Percentiles rank a stretch among this genome's conserved stretches.
Conservation (phyloP, 805 yeast genomes). For the Candida khao-thaluensis region DNA sequence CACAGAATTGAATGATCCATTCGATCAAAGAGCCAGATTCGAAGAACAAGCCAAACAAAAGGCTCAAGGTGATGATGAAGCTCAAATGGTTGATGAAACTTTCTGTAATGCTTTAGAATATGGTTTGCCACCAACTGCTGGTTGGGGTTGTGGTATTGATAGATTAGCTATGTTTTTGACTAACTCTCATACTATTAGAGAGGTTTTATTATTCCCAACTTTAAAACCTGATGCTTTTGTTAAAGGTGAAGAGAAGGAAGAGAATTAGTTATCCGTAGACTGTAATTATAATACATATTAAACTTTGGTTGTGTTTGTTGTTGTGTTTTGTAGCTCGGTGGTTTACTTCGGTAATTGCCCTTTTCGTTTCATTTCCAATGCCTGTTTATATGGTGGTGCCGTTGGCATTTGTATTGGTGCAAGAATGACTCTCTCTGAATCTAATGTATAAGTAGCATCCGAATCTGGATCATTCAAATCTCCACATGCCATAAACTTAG, state of each 20-base stretch:
- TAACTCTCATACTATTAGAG: slow-evolving; percentile 94
- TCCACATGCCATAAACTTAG: slow-evolving; percentile 96
- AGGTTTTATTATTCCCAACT: slow-evolving; percentile 96
- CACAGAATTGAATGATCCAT: slow-evolving; percentile 98
- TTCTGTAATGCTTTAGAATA: slow-evolving; percentile 97
- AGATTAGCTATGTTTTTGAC: slow-evolving; percentile 98
- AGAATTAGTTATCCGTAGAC: slow-evolving; percentile 16
- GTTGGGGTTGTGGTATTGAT: slow-evolving; percentile 99
- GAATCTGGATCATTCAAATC: slow-evolving; percentile 85
- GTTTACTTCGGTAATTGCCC: slow-evolving; percentile 48
- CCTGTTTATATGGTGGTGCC: slow-evolving; percentile 94
- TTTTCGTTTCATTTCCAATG: slow-evolving; percentile 79
- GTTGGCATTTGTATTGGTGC: slow-evolving; percentile 96
- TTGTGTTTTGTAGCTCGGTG: too few relatives aligned
- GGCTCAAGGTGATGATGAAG: slow-evolving; percentile 99
- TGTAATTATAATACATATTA: not conserved
- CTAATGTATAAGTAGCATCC: slow-evolving; percentile 85
- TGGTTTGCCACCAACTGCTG: slow-evolving; percentile 99
- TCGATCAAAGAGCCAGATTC: slow-evolving; percentile 95
- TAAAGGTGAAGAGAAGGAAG: slow-evolving; percentile 34
- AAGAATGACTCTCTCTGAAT: slow-evolving; percentile 36
- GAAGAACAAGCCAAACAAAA: slow-evolving; percentile 99
- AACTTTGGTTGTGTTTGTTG: too few relatives aligned
- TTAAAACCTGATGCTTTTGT: slow-evolving; percentile 81
- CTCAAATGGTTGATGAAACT: slow-evolving; percentile 92